These are phyloP conservation scores for Penicillium sp. DNA, from an alignment of 2,329 filamentous ascomycete species.

Conservation along the genomic window DNA sequence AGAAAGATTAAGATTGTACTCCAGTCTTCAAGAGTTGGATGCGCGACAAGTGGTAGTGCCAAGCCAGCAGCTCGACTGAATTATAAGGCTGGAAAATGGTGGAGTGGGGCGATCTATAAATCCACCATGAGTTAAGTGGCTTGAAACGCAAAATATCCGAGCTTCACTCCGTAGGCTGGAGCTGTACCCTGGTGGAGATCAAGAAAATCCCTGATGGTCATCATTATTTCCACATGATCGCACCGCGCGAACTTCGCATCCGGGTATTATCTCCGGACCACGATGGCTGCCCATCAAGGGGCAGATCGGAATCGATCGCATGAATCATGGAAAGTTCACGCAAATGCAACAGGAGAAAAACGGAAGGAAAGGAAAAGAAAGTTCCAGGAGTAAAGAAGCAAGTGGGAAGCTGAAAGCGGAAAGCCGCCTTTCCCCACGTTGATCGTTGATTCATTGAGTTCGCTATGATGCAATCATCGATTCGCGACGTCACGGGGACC, in stretches of 20 bases:
- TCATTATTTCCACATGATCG: background rate
- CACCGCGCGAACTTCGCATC: background rate
- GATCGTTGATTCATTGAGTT: conserved; percentile 22
- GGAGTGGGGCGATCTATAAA: background rate
- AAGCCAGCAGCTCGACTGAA: background rate
- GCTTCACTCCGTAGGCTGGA: too few relatives aligned
- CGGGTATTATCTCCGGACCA: background rate
- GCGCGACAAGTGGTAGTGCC: background rate
- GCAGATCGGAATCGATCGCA: background rate
- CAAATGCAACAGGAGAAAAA: background rate
- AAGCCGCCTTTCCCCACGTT: background rate
- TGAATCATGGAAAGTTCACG: background rate
- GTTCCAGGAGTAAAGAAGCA: background rate
- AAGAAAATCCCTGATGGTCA: background rate
- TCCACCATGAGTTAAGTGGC: background rate
- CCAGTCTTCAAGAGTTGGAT: too few relatives aligned
- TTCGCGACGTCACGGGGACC: conserved; percentile 32
- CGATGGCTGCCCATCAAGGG: background rate
- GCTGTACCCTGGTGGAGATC: background rate
- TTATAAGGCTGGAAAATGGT: background rate
- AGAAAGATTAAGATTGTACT: too few relatives aligned
- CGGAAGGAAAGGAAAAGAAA: background rate
- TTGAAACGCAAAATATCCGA: background rate
- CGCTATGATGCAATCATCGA: conserved; percentile 26
- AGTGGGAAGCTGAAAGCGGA: background rate